Percentiles rank a stretch among this genome's conserved stretches.
phyloP scores from a whole-genome alignment of 2,329 filamentous ascomycete species.

The Penicillium sp. region DNA sequence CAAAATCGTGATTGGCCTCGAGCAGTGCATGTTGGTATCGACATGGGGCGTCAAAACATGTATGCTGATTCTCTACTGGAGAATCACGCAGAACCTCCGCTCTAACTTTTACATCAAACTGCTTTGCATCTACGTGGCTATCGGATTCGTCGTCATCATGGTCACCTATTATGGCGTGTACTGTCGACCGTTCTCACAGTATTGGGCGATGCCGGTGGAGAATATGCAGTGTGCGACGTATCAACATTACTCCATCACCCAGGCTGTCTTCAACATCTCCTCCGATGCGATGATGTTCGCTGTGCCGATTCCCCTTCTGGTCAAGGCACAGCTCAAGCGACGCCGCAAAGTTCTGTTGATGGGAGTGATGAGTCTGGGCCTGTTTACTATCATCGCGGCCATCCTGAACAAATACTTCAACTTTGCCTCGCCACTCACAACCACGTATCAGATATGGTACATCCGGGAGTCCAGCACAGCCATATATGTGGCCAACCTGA shows the following conservation, averaged over 20 bases:
- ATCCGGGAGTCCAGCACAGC: slow-evolving; percentile 37
- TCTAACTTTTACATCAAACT: slow-evolving; percentile 35
- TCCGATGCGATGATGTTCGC: slow-evolving; percentile 36
- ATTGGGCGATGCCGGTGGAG: slow-evolving; percentile 44
- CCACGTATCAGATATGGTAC: slow-evolving; percentile 40
- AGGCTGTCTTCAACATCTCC: slow-evolving; percentile 42
- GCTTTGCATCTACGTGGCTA: slow-evolving; percentile 38
- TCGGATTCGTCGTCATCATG: slow-evolving; percentile 45
- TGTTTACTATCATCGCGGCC: slow-evolving; percentile 41
- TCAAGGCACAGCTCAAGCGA: slow-evolving; percentile 30
- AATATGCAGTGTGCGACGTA: slow-evolving; percentile 39
- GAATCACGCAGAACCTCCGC: slow-evolving; percentile 38
- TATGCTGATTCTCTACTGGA: slow-evolving; percentile 46
- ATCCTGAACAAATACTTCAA: slow-evolving; percentile 46
- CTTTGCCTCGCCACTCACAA: slow-evolving; percentile 32
- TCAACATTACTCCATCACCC: slow-evolving; percentile 37
- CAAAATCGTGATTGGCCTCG: slow-evolving; percentile 46
- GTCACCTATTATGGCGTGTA: slow-evolving; percentile 46
- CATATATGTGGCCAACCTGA: slow-evolving; percentile 44
- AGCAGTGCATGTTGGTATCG: slow-evolving; percentile 45
- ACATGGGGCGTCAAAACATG: slow-evolving; percentile 50
- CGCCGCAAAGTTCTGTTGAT: slow-evolving; percentile 32
- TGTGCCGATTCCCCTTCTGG: slow-evolving; percentile 35
- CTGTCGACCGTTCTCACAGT: slow-evolving; percentile 46
- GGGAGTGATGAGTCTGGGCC: slow-evolving; percentile 34